A percentile compares a stretch with the other conserved stretches of the same genome.
Evolutionary conservation across 192 early-diverging fungal species (phyloP).

Genomic region (Coemansia sp.): DNA sequence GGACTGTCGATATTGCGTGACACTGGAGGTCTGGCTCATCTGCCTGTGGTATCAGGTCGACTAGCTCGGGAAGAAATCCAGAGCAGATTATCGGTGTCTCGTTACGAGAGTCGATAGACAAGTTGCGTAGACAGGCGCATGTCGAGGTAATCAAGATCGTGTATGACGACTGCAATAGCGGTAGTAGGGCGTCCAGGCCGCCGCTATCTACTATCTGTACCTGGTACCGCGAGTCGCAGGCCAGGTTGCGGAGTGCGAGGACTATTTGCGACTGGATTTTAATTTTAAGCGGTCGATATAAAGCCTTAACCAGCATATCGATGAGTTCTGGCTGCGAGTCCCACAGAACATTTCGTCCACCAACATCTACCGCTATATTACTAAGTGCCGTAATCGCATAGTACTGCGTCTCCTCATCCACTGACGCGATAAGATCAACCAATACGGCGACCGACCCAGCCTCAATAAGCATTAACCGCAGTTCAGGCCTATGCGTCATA

Average conservation of each 20-base stretch:
- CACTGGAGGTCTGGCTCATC: conserved; percentile 36
- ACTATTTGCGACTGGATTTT: conserved; percentile 83
- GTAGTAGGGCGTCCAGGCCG: conserved; percentile 68
- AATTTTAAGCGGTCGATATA: conserved; percentile 67
- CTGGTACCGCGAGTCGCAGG: conserved; percentile 75
- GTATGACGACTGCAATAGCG: conserved; percentile 65
- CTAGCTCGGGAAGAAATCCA: conserved; percentile 63
- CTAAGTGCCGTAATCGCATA: conserved; percentile 88
- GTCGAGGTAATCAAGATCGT: conserved; percentile 71
- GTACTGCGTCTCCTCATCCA: conserved; percentile 86
- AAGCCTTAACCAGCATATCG: conserved; percentile 64
- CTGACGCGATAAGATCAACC: conserved; percentile 68
- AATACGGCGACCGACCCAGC: conserved; percentile 78
- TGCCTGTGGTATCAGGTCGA: conserved; percentile 21
- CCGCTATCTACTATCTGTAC: conserved; percentile 68
- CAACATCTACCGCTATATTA: conserved; percentile 85
- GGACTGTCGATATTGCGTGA: conserved; percentile 39
- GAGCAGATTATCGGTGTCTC: conserved; percentile 81
- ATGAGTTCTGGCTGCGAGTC: conserved; percentile 75
- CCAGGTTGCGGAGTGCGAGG: conserved; percentile 81
- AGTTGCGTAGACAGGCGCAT: conserved; percentile 85
- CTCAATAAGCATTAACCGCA: conserved; percentile 70
- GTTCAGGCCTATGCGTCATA: conserved; percentile 86
- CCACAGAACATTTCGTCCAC: conserved; percentile 67
- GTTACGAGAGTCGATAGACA: conserved; percentile 83